Conservation (phyloP, 2,329 filamentous ascomycete genomes). For the Didymosphaeria variabile region DNA sequence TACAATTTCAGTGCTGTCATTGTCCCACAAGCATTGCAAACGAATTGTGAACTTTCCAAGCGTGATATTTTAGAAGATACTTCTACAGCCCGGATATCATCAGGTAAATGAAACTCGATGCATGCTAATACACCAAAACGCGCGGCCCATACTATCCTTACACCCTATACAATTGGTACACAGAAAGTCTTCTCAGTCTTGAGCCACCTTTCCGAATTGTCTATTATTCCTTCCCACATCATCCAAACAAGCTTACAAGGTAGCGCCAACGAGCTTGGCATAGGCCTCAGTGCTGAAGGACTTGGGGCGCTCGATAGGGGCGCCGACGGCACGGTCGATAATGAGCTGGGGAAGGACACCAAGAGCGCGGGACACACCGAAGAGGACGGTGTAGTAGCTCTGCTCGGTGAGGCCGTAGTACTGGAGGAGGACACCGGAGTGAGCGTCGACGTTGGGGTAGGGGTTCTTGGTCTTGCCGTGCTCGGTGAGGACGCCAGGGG, state of each 20-base stretch:
- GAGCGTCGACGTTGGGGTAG: slow-evolving; percentile 97
- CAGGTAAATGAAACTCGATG: slow-evolving; percentile 30
- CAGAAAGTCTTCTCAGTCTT: slow-evolving; percentile 35
- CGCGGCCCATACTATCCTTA: slow-evolving; percentile 39
- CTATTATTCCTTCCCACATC: slow-evolving; percentile 10
- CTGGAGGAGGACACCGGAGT: slow-evolving; percentile 98
- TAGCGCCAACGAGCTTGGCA: slow-evolving; percentile 89
- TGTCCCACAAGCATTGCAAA: background rate
- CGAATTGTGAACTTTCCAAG: slow-evolving; percentile 22
- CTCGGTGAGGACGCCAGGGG: slow-evolving; percentile 95
- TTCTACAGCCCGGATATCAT: slow-evolving; percentile 38
- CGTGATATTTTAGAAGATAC: slow-evolving; percentile 40
- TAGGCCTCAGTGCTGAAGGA: slow-evolving; percentile 98
- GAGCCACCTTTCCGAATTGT: slow-evolving; percentile 29
- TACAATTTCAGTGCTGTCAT: background rate
- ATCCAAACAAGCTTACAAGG: slow-evolving; percentile 70
- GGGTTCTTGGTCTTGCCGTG: slow-evolving; percentile 99
- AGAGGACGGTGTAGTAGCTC: slow-evolving; percentile 99
- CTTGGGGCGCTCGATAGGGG: slow-evolving; percentile 98
- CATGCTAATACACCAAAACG: slow-evolving; percentile 38
- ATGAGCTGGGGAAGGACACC: slow-evolving; percentile 99
- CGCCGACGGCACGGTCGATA: slow-evolving; percentile 96
- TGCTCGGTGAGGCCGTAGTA: slow-evolving; percentile 99
- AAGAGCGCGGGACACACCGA: slow-evolving; percentile 97
- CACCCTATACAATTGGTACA: slow-evolving; percentile 49